phyloP scores from a whole-genome alignment of 306 rosid genomes.

The Medicago ruthenica region DNA sequence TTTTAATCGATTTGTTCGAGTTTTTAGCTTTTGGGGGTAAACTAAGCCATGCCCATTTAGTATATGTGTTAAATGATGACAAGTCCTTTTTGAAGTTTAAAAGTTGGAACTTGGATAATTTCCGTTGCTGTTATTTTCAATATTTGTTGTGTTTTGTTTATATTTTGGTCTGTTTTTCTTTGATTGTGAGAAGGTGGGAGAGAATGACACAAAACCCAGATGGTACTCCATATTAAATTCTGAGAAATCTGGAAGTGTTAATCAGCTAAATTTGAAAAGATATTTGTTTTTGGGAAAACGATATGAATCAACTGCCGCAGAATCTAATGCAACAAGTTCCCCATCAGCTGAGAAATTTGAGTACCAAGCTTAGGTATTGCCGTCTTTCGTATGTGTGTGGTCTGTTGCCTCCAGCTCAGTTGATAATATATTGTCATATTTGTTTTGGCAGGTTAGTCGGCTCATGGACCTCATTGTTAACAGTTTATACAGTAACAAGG shows the following conservation, averaged over 20 bases:
- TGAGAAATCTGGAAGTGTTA: constrained; percentile 44
- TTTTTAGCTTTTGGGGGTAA: too few relatives aligned
- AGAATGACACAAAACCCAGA: constrained; percentile 52
- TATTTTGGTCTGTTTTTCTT: too few relatives aligned
- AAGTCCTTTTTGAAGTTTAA: background rate
- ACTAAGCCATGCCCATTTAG: too few relatives aligned
- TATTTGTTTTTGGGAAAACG: constrained; percentile 57
- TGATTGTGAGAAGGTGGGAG: constrained; percentile 59
- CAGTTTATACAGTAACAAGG: constrained; percentile 97
- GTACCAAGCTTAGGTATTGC: constrained; percentile 91
- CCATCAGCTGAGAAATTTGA: constrained; percentile 73
- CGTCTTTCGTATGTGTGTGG: background rate
- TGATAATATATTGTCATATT: constrained; percentile 12
- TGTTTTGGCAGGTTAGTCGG: constrained; percentile 77
- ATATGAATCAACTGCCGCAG: constrained; percentile 79
- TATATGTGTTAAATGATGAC: background rate
- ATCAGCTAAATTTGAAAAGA: constrained; percentile 44
- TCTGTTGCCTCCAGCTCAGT: background rate
- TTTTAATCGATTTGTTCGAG: too few relatives aligned
- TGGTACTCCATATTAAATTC: constrained; percentile 60
- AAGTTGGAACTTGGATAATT: background rate
- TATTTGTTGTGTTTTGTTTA: background rate
- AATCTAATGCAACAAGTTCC: constrained; percentile 65
- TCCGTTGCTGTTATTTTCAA: background rate
- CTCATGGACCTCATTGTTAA: constrained; percentile 99